Evolutionary conservation across 2,329 filamentous ascomycete species (phyloP).

Genomic region (Cladophialophora immunda): DNA sequence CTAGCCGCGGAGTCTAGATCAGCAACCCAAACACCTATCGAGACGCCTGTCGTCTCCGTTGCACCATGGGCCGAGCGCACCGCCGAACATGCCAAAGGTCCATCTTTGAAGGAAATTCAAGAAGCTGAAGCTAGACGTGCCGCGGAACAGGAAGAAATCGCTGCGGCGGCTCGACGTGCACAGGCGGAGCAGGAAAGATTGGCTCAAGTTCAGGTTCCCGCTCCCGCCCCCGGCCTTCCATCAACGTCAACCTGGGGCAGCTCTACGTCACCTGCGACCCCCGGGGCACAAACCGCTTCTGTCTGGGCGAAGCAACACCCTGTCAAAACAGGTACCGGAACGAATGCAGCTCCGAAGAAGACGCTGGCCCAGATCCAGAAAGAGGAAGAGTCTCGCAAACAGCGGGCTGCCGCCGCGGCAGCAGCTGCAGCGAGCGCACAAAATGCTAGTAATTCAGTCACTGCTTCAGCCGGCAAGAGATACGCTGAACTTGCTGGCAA

Average conservation of each 20-base stretch:
- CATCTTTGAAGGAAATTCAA: slow-evolving; percentile 95
- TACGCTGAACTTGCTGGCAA: slow-evolving; percentile 96
- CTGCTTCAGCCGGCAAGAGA: slow-evolving; percentile 73
- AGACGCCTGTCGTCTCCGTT: slow-evolving; percentile 74
- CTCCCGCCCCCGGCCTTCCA: slow-evolving; percentile 80
- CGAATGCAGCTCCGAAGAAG: slow-evolving; percentile 71
- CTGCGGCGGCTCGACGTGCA: slow-evolving; percentile 78
- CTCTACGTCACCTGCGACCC: slow-evolving; percentile 71
- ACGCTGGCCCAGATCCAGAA: slow-evolving; percentile 95
- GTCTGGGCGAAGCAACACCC: slow-evolving; percentile 61
- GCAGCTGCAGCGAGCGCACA: slow-evolving; percentile 54
- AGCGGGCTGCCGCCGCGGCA: slow-evolving; percentile 67
- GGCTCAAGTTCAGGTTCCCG: slow-evolving; percentile 66
- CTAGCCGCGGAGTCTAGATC: slow-evolving; percentile 72
- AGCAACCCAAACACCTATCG: slow-evolving; percentile 76
- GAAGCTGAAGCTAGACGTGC: slow-evolving; percentile 93
- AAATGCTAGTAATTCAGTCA: slow-evolving; percentile 52
- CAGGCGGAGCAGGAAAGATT: slow-evolving; percentile 78
- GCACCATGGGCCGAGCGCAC: slow-evolving; percentile 95
- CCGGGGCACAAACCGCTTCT: slow-evolving; percentile 53
- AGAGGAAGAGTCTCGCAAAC: slow-evolving; percentile 91
- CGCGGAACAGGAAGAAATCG: slow-evolving; percentile 84
- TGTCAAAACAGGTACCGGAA: slow-evolving; percentile 50
- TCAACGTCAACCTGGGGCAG: slow-evolving; percentile 90
- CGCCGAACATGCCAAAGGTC: slow-evolving; percentile 76